Evolutionary conservation across 2,329 filamentous ascomycete species (phyloP), one percentile per base, ranked within the genome.

Genomic region (Aspergillus pseudoviridinutans): DNA sequence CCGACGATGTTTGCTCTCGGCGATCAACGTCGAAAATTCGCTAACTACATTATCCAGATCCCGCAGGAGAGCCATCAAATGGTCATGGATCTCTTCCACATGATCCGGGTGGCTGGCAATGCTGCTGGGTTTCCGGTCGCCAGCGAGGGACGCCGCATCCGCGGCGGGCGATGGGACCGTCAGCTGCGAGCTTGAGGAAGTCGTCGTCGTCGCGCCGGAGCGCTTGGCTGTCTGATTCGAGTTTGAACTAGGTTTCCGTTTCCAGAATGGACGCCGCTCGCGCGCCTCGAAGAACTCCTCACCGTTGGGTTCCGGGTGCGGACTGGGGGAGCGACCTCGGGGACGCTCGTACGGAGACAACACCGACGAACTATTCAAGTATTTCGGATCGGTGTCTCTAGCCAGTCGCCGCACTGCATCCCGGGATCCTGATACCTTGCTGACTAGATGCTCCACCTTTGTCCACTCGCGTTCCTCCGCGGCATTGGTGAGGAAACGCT

Each of bases 361-460:
- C 56, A 58, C 35, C 56, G 54, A n/a, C 60, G 35, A 6, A 64
- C 52, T 58, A 29, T 63, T 61, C 58, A 74, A 61, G 59, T 84
- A 84, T 68, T 87, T 88, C 1, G 84, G 82, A 58, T 90, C 87
- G 51, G 92, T 91, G 68, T 96, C 91, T 71, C 90, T 92, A 10
- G 92, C 93, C 49, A 99, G 79, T 41, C 91, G 86, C 51, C 92
- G 87, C 24, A 97, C 85, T 1, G 92, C 91, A 77, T 99, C 94
- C 65, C 94, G 84, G 50, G 92, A 92, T 1, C 91, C 92, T 6
- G 92, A 89, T 14, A 97, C 85, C 59, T 91, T 86, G 70, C 91
- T 92, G 28, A 97, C 89, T 41, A 99, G 79, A 1, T 87, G 81
- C 75, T 97, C 92, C 1, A 96, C 88, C 66, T 89, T 88, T 58